These are phyloP conservation scores for Abrus precatorius DNA, from an alignment of 306 rosid genomes.

Conservation along the genomic window DNA sequence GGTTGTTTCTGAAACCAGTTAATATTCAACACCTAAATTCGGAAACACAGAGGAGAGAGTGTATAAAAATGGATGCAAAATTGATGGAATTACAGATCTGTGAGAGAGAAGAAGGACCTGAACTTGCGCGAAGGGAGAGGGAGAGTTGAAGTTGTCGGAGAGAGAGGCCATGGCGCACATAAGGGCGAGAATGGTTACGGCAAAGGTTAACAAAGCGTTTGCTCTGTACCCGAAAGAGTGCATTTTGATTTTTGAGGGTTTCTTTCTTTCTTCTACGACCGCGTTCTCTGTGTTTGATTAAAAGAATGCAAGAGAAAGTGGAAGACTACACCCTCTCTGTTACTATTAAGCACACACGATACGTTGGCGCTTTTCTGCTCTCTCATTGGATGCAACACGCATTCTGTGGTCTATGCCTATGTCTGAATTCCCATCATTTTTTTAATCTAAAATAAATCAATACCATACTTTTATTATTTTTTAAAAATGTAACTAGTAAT, in stretches of 20 bases:
- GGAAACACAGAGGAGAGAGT: background rate
- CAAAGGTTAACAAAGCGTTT: conserved; percentile 83
- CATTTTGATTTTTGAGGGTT: conserved; percentile 66
- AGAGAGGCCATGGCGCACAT: conserved; percentile 84
- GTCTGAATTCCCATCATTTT: background rate
- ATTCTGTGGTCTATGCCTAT: background rate
- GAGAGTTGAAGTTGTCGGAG: conserved; percentile 75
- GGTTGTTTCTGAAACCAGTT: conserved; percentile 96
- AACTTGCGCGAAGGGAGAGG: conserved; percentile 76
- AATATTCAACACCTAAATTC: conserved; percentile 71
- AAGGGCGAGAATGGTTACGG: conserved; percentile 83
- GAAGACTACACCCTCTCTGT: background rate
- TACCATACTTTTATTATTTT: too few species aligned
- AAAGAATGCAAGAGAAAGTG: background rate
- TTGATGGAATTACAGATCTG: conserved; percentile 48
- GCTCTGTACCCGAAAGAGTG: conserved; percentile 91
- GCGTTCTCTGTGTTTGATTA: conserved; percentile 25
- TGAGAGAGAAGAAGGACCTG: conserved; percentile 58
- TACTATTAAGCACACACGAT: background rate
- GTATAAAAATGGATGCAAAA: background rate
- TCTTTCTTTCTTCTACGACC: background rate
- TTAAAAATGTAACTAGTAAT: too few species aligned
- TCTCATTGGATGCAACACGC: conserved; percentile 66
- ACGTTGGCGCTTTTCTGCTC: conserved; percentile 9
- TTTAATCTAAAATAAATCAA: background rate